A percentile compares a stretch with the other conserved stretches of the same genome.
These are phyloP conservation scores for Malus orientalis DNA, from an alignment of 306 rosid genomes.

Conservation along the genomic window DNA sequence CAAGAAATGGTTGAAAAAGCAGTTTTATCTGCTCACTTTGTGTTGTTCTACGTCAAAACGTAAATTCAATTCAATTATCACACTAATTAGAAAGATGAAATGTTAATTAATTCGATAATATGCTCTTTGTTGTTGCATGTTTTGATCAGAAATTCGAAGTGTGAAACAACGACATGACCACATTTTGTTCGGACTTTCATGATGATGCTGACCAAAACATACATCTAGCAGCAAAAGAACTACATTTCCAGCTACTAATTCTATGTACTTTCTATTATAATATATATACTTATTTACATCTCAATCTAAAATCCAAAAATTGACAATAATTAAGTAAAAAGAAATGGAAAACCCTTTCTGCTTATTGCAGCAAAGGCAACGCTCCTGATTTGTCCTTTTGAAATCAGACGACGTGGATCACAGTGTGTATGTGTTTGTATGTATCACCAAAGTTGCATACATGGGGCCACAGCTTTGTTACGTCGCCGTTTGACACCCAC, in stretches of 20 bases:
- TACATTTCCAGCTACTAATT: neutral
- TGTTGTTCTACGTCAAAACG: neutral
- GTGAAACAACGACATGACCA: neutral
- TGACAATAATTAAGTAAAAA: neutral
- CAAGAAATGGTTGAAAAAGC: neutral
- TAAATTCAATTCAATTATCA: neutral
- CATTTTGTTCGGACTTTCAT: too few species aligned
- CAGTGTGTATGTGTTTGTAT: neutral
- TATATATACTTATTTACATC: neutral
- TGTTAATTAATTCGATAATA: neutral
- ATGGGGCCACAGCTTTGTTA: neutral
- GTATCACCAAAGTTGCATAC: neutral
- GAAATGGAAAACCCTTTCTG: neutral
- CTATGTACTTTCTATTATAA: neutral
- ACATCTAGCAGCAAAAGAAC: neutral
- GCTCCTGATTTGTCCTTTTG: neutral
- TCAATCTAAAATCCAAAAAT: neutral
- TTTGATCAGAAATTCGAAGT: neutral
- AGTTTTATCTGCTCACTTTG: neutral
- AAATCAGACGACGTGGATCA: constrained; percentile 1
- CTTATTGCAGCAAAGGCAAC: neutral
- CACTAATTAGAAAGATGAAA: neutral
- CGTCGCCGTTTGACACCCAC: neutral
- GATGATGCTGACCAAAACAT: neutral
- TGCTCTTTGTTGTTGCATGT: neutral